Evolutionary conservation across 2,329 filamentous ascomycete species (phyloP).

Genomic region (Scopulariopsis brevicaulis): DNA sequence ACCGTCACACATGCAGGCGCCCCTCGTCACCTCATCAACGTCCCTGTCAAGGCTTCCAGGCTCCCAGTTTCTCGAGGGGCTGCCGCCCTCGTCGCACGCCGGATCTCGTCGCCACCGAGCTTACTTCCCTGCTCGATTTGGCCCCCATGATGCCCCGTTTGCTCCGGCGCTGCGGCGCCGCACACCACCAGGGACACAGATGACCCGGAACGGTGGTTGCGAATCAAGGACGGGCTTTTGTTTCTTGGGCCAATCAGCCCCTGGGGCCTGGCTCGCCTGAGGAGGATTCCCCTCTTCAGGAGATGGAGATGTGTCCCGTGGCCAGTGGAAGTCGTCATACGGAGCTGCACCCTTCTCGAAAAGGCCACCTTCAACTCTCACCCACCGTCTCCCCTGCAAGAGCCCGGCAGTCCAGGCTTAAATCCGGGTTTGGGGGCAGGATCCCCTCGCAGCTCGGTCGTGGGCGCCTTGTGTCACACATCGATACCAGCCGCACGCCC

Average conservation of each 20-base stretch:
- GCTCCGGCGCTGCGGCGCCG: background rate
- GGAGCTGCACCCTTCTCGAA: too few species aligned
- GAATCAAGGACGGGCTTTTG: background rate
- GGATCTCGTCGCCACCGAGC: background rate
- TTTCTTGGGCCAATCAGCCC: background rate
- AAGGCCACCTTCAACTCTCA: too few species aligned
- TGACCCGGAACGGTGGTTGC: background rate
- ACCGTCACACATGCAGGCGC: background rate
- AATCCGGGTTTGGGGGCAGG: background rate
- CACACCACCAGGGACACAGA: background rate
- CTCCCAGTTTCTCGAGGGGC: too few species aligned
- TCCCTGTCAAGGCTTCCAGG: too few species aligned
- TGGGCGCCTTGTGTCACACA: background rate
- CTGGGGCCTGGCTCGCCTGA: background rate
- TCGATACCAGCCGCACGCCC: background rate
- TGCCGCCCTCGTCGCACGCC: too few species aligned
- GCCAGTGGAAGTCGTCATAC: too few species aligned
- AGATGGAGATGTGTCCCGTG: background rate
- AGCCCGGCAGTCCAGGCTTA: background rate
- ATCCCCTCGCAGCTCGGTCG: background rate
- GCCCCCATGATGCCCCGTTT: background rate
- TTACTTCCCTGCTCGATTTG: background rate
- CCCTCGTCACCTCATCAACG: background rate
- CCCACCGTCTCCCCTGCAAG: too few species aligned
- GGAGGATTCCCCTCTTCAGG: background rate